Conservation (phyloP, 768 basidiomycete genomes). For the Tephrocybe sp. region DNA sequence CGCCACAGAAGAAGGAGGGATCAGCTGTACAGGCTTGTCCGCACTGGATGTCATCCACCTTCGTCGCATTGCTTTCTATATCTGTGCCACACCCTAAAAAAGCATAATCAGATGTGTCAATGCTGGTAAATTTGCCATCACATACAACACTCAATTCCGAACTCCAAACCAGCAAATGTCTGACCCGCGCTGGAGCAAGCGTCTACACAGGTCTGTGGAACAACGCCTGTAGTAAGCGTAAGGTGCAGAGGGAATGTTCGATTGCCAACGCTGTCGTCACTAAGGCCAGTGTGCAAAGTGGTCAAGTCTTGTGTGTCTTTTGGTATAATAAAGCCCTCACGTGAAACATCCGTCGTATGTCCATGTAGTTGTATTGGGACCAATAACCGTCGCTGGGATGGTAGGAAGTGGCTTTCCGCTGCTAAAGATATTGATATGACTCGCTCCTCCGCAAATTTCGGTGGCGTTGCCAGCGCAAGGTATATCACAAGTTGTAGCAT, state of each 20-base stretch:
- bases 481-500: constrained; percentile 7
- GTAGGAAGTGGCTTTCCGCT: constrained; percentile 8
- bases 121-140: neutral
- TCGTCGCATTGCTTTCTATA: neutral
- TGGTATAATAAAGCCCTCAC: neutral
- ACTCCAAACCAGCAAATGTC: constrained; percentile 7
- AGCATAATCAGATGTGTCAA: too few relatives aligned
- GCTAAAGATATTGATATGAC: constrained; percentile 10
- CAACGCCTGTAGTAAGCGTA: constrained; percentile 2
- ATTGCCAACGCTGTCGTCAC: constrained; percentile 10
- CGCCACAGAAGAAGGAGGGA: constrained; percentile 12
- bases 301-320: neutral
- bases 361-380: neutral
- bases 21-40: constrained; percentile 5
- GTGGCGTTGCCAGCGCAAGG: constrained; percentile 8
- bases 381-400: neutral
- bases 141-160: constrained; percentile 8
- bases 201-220: constrained; percentile 8
- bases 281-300: neutral
- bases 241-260: constrained; percentile 10
- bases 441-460: constrained; percentile 12
- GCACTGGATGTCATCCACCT: constrained; percentile 5
- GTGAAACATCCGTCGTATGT: constrained; percentile 3
- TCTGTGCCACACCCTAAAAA: constrained; percentile 9
- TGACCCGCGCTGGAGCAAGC: neutral